Evolutionary conservation across 2,329 filamentous ascomycete species (phyloP).

Genomic region (Alternaria gaisen): DNA sequence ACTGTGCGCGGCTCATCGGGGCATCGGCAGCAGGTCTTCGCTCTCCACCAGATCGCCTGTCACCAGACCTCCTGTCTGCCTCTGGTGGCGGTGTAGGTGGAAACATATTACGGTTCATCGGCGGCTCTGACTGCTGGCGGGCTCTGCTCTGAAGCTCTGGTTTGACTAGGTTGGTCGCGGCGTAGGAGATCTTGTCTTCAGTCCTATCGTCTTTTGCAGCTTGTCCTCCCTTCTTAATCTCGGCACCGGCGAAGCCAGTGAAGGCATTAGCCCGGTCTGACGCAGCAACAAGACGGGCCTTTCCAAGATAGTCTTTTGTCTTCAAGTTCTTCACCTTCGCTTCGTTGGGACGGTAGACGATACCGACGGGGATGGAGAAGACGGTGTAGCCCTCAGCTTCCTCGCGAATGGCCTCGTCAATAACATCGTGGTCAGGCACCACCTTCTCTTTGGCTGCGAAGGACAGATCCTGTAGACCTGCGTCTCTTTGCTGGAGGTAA

Average conservation of each 20-base stretch:
- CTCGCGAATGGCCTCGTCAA: slow-evolving; percentile 94
- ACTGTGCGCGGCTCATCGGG: slow-evolving; percentile 58
- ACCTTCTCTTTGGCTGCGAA: slow-evolving; percentile 96
- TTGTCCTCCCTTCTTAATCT: slow-evolving; percentile 73
- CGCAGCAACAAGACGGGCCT: slow-evolving; percentile 90
- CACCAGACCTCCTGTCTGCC: slow-evolving; percentile 63
- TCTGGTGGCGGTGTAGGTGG: slow-evolving; percentile 99
- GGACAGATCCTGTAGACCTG: slow-evolving; percentile 87
- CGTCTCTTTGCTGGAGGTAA: slow-evolving; percentile 89
- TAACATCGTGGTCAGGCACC: slow-evolving; percentile 95
- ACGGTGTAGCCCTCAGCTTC: slow-evolving; percentile 98
- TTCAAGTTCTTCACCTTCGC: slow-evolving; percentile 98
- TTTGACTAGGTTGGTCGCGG: slow-evolving; percentile 91
- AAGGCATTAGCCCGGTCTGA: slow-evolving; percentile 82
- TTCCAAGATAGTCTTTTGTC: slow-evolving; percentile 96
- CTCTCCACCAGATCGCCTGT: slow-evolving; percentile 24
- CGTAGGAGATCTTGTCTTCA: slow-evolving; percentile 85
- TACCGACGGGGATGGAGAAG: slow-evolving; percentile 95
- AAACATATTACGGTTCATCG: slow-evolving; percentile 81
- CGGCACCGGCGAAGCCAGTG: slow-evolving; percentile 80
- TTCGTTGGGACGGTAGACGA: slow-evolving; percentile 94
- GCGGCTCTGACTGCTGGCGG: slow-evolving; percentile 86
- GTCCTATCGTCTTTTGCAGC: slow-evolving; percentile 79
- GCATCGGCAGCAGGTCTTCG: slow-evolving; percentile 30
- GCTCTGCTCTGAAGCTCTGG: slow-evolving; percentile 78